phyloP scores from a whole-genome alignment of 2,329 filamentous ascomycete genomes.

The Penicillium palitans region DNA sequence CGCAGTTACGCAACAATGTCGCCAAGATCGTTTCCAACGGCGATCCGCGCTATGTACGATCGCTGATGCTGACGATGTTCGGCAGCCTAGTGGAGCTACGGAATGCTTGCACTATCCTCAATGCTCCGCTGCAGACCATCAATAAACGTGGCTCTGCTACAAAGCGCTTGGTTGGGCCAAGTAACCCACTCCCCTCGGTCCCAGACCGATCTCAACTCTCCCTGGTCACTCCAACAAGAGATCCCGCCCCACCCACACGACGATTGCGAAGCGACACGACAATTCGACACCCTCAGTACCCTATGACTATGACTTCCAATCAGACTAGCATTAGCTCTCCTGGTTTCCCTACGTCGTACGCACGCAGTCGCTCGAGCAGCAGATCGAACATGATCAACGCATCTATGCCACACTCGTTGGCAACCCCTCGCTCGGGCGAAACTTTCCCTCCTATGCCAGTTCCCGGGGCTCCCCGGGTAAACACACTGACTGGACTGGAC shows the following conservation, averaged over 20 bases:
- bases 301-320: constrained; percentile 32
- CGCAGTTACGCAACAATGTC: constrained; percentile 50
- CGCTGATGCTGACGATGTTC: constrained; percentile 60
- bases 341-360: constrained; percentile 32
- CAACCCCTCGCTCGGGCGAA: constrained; percentile 78
- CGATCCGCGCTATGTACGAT: constrained; percentile 59
- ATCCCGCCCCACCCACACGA: constrained; percentile 44
- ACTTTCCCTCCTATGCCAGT: constrained; percentile 62
- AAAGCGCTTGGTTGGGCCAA: constrained; percentile 34
- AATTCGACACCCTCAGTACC: constrained; percentile 46
- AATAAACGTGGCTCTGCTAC: constrained; percentile 31
- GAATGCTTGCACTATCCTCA: constrained; percentile 58
- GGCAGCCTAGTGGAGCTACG: constrained; percentile 59
- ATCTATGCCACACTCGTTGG: constrained; percentile 49
- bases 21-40: constrained; percentile 56
- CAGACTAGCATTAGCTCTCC: constrained; percentile 33
- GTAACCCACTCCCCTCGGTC: constrained; percentile 26
- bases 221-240: constrained; percentile 49
- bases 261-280: constrained; percentile 54
- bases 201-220: constrained; percentile 33
- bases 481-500: constrained; percentile 60
- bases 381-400: constrained; percentile 55
- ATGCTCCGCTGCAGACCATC: constrained; percentile 39
- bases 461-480: constrained; percentile 52
- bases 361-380: constrained; percentile 51